Base-by-base conservation (phyloP, 108 stramenopile species). In the Nitzschia sp. region DNA sequence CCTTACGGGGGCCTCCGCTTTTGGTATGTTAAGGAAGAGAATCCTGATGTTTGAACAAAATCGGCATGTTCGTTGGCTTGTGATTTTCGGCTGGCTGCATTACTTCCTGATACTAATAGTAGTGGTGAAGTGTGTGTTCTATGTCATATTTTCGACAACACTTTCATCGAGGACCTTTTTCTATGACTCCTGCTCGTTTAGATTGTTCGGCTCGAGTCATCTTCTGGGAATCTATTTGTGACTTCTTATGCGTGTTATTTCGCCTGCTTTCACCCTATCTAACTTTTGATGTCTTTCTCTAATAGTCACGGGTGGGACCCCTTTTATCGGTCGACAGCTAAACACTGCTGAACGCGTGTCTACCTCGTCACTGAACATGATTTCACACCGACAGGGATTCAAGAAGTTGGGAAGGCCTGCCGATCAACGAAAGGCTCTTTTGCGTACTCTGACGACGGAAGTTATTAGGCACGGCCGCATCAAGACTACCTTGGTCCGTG, bases 381-480 rank as follows among this genome's bases (percentile, higher is more conserved):
- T 86, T 53, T 82, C 85, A n/a, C 93, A 91, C 82, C 64, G 93
- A 48, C 82, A 91, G 64, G 78, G 80, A 49, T 72, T 94, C 64
- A 83, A 88, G 53, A 95, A 93, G 71, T 87, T 98, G 6, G 86
- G 92, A 55, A 85, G 84, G 71, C 95, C 97, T 28, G 96, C 98
- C 45, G 97, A 98, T 81, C 98, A 98, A 77, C 92, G 97, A 55
- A 98, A 98, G 85, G 98, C 98, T 18, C 75, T 98, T n/a, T 80
- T 97, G 23, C 94, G 98, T 33, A 78, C 91, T 54, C 85, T 97
- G 6, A 98, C 98, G 33, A 98, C 98, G 46, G 96, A 98, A 87
- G 82, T 88, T 64, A 97, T 97, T 78, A 89, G 98, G 51, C 98
- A 98, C 87, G 98, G 98, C 26, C 94, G 97, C 63, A 96, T 98